Base-by-base conservation (phyloP, 2,329 filamentous ascomycete genomes). In the Verticillium nubilum region DNA sequence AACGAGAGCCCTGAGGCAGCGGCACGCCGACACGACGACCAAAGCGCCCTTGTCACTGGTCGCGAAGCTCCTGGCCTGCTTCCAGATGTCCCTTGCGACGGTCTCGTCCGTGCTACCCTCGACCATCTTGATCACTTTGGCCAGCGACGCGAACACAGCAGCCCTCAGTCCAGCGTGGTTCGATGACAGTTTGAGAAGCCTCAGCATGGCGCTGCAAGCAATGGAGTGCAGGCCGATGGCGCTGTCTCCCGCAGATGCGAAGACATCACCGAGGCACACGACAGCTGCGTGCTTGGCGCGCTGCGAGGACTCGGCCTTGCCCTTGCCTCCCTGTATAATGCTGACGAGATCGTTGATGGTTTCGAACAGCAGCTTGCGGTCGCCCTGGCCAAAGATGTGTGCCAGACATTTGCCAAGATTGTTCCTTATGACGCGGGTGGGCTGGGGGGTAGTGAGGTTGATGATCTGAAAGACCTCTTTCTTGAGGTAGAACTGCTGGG, bases 401-500 rank as follows among this genome's bases (percentile, higher is more conserved):
- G 88, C 88, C 65, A 97, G 88, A 67, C 92, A 94, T 73, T 86
- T 85, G 54, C 92, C 94, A 35, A 98, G 74, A 71, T 94, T 96
- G 76, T 94, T 95, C 67, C 95, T 86, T 70, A 97, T 89, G 47
- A 97, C 90, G 71, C 95, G 86, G 50, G 92, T 94, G 37, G 94
- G 92, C 54, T 90, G 84, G 59, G 94, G 94, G 47, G 91, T 83
- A 55, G 86, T 73, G 42, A 99, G 85, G 68, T 88, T 92, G 72
- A 99, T 84, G 72, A 99, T 89, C 76, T 97, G 92, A 74, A 98
- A 91, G 65, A 97, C 83, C 80, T 98, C 92, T 73, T 91, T 93
- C 76, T 97, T 97, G 67, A 99, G 82, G 72, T 91, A 91, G 68
- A 92, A 87, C 74, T 99, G 95, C 76, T 97, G 90, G 13, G 90